Evolutionary conservation across 2,329 filamentous ascomycete species (phyloP), one percentile per base, ranked within the genome.

Genomic region (Fusarium euwallaceae): DNA sequence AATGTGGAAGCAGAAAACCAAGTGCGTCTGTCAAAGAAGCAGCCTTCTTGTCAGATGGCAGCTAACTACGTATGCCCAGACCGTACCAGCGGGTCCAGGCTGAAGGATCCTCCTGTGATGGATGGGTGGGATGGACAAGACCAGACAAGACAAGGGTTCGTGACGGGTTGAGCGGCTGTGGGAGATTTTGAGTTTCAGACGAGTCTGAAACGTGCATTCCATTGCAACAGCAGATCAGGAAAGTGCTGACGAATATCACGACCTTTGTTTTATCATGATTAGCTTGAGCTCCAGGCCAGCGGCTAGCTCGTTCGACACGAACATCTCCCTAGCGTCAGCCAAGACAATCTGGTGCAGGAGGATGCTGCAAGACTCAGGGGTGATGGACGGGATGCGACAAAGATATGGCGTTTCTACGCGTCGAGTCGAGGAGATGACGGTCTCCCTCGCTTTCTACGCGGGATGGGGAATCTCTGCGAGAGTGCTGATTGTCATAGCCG

Each of bases 361-460:
- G 37, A 53, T 56, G 53, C 61, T 75, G 72, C 63, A 75, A 60
- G 69, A 58, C 63, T 63, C 72, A 75, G 72, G 70, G 70, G 51
- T 48, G 32, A 34, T 34, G 32, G 32, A 34, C 11, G 32, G 32
- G 32, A 34, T 34, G 66, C 45, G 29, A 55, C 48, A 48, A 43
- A 41, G 56, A 36, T 41, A 66, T 61, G 34, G 53, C 32, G 55
- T 61, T 61, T 53, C 64, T 41, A 34, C 64, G 27, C 41, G n/a
- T 39, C 45, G 37, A 55, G 16, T 39, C 34, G 37, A 55, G 63
- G 61, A 64, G 61, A 64, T 64, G 62, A 58, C 27, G 34, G 51
- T 53, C 48, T 53, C 24, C 10, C 48, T 53, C 48, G 16, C 48
- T 53, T 27, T 10, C 17, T 43, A 27, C 34, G 37, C 24, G 62